Percentiles rank a stretch among this genome's conserved stretches.
phyloP scores from a whole-genome alignment of 805 yeast genomes.

The Teunomyces gatunensis region DNA sequence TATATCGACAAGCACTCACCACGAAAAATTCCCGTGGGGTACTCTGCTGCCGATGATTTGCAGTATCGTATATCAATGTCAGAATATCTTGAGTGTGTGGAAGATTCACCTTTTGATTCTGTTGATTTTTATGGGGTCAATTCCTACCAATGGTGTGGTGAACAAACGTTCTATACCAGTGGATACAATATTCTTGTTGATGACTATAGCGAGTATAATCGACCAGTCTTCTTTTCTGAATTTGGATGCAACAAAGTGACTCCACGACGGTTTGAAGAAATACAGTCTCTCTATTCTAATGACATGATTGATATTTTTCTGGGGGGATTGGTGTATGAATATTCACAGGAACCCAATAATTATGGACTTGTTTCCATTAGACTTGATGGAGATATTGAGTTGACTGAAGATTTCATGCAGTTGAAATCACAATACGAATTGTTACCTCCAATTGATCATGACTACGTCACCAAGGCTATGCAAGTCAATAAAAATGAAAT shows the following conservation, averaged over 20 bases:
- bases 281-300: conserved; percentile 61
- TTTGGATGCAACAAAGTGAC: conserved; percentile 82
- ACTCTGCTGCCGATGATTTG: conserved; percentile 94
- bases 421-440: conserved; percentile 44
- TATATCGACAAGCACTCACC: conserved; percentile 59
- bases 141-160: conserved; percentile 85
- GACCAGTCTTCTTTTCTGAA: conserved; percentile 87
- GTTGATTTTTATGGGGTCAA: conserved; percentile 83
- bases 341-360: conserved; percentile 72
- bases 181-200: conserved; percentile 64
- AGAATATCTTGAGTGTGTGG: conserved; percentile 74
- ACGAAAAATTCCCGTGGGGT: conserved; percentile 83
- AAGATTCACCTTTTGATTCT: conserved; percentile 46
- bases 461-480: conserved; percentile 23
- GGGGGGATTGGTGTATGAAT: conserved; percentile 86
- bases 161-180: conserved; percentile 75
- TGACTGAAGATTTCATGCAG: conserved; percentile 43
- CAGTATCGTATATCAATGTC: conserved; percentile 73
- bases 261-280: conserved; percentile 80
- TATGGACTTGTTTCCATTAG: conserved; percentile 67
- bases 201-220: conserved; percentile 64
- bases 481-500: conserved; percentile 20
- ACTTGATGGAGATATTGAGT: conserved; percentile 39
- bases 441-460: conserved; percentile 25
- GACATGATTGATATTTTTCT: conserved; percentile 75